These are phyloP conservation scores for Blepharisma stoltei DNA, from an alignment of 73 alveolate genomes.

Conservation along the genomic window DNA sequence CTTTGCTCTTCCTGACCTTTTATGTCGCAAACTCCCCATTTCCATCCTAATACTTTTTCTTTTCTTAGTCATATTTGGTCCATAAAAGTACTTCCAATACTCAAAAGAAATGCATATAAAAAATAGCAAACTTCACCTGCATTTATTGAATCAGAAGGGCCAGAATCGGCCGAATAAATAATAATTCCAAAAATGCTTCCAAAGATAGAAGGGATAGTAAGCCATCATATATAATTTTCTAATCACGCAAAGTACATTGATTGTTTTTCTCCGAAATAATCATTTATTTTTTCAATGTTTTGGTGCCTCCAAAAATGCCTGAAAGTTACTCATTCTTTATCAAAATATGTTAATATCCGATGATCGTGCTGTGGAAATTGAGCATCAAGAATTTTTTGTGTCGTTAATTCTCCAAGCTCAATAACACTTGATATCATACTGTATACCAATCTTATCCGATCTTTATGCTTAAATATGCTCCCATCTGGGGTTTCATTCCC, in stretches of 20 bases:
- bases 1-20: neutral
- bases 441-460: neutral
- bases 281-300: slow-evolving; percentile 44
- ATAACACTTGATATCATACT: neutral
- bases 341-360: neutral
- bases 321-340: neutral
- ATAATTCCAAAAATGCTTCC: neutral
- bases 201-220: neutral
- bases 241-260: slow-evolving; percentile 66
- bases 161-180: neutral
- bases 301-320: neutral
- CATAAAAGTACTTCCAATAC: neutral
- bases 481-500: slow-evolving; percentile 6
- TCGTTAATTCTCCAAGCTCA: neutral
- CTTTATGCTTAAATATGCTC: neutral
- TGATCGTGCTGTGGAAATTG: slow-evolving; percentile 16
- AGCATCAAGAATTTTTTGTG: neutral
- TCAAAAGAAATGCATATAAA: slow-evolving; percentile 9
- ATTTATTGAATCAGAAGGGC: neutral
- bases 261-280: slow-evolving; percentile 63
- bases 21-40: neutral
- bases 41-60: slow-evolving; percentile 4
- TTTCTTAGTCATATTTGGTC: neutral
- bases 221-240: neutral
- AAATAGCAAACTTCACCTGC: neutral